Evolutionary conservation across 345 rosid genomes (phyloP).

Genomic region (Rubroshorea leprosula): DNA sequence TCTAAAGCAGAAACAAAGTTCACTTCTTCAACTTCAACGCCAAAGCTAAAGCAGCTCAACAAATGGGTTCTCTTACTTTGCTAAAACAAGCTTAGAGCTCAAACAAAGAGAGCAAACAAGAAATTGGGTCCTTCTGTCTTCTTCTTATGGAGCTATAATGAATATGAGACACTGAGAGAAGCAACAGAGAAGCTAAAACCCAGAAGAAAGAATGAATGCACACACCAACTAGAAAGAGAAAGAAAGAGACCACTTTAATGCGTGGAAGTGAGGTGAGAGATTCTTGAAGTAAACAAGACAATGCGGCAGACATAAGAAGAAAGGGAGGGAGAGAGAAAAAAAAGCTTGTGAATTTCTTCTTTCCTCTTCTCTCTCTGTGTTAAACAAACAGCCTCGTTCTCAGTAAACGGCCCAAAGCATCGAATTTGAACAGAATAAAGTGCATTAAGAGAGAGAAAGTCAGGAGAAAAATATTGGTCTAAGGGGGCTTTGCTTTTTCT

Average conservation of each 20-base stretch:
- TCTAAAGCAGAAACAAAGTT: too few species aligned
- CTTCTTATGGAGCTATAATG: conserved; percentile 22
- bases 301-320: conserved; percentile 47
- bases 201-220: conserved; percentile 20
- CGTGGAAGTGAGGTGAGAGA: conserved; percentile 64
- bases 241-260: conserved; percentile 42
- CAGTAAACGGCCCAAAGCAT: conserved; percentile 60
- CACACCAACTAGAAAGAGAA: conserved; percentile 20
- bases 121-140: conserved; percentile 22
- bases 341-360: not conserved
- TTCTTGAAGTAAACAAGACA: conserved; percentile 77
- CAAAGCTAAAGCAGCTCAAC: not conserved
- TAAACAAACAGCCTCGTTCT: conserved; percentile 54
- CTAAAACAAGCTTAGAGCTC: not conserved
- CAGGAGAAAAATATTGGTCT: conserved; percentile 25
- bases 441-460: conserved; percentile 23
- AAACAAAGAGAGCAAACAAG: conserved; percentile 14
- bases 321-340: conserved; percentile 23
- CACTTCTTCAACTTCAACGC: not conserved
- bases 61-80: not conserved
- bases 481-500: not conserved
- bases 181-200: conserved; percentile 22
- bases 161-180: conserved; percentile 17
- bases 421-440: conserved; percentile 88
- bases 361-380: not conserved